Conservation (phyloP, 2,329 filamentous ascomycete species). For the Chlorencoelia australis region DNA sequence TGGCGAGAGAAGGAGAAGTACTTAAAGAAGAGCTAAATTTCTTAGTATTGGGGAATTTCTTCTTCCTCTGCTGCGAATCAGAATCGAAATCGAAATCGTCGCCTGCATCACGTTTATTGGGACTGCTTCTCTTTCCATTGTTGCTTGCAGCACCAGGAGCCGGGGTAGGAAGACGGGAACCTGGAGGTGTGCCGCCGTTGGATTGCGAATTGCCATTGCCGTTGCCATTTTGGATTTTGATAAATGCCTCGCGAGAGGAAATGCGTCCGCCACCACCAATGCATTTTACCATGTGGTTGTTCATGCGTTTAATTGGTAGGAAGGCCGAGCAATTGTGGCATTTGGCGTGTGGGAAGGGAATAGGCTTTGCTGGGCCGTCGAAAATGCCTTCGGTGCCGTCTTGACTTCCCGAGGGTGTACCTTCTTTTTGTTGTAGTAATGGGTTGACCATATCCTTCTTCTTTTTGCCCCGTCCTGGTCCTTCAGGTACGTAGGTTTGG, state of each 20-base stretch:
- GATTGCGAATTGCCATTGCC: conserved; percentile 34
- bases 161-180: conserved; percentile 54
- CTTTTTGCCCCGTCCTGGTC: conserved; percentile 68
- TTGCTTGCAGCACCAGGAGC: conserved; percentile 18
- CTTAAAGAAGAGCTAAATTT: conserved; percentile 8
- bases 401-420: conserved; percentile 34
- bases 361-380: conserved; percentile 47
- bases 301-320: conserved; percentile 53
- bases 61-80: conserved; percentile 23
- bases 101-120: conserved; percentile 23
- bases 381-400: conserved; percentile 35
- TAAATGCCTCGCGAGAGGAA: conserved; percentile 50
- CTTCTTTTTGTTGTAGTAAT: conserved; percentile 19
- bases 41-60: conserved; percentile 22
- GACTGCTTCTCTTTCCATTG: conserved; percentile 20
- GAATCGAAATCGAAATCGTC: conserved; percentile 26
- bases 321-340: conserved; percentile 59
- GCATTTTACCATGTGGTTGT: conserved; percentile 59
- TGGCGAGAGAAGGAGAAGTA: too few relatives aligned
- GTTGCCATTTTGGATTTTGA: conserved; percentile 51
- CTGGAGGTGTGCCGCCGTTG: conserved; percentile 49
- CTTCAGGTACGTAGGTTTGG: conserved; percentile 67
- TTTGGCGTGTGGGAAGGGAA: conserved; percentile 55
- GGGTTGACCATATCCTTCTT: conserved; percentile 63
- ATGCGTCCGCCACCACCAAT: conserved; percentile 56